phyloP scores from a whole-genome alignment of 2,329 filamentous ascomycete species.

The Juglanconis oblonga region DNA sequence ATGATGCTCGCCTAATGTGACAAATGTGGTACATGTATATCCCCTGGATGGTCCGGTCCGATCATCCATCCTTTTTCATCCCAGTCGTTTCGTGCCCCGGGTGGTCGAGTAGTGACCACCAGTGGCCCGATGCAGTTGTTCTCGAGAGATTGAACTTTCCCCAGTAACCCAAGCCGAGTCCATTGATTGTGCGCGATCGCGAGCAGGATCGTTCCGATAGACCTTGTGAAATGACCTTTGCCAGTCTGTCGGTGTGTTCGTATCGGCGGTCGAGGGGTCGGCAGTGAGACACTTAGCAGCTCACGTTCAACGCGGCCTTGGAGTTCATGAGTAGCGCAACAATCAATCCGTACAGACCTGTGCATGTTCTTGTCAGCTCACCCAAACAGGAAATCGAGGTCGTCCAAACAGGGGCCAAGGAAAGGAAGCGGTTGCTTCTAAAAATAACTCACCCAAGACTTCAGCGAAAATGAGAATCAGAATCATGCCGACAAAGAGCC shows the following conservation, averaged over 20 bases:
- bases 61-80: constrained; percentile 19
- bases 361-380: constrained; percentile 14
- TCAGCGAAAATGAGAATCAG: constrained; percentile 99
- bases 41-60: constrained; percentile 19
- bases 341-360: constrained; percentile 98
- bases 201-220: constrained; percentile 21
- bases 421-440: background rate
- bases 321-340: constrained; percentile 99
- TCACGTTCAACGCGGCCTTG: constrained; percentile 66
- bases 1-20: constrained; percentile 40
- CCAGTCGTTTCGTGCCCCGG: constrained; percentile 5
- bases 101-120: background rate
- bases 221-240: constrained; percentile 1
- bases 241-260: constrained; percentile 15
- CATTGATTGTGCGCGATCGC: constrained; percentile 25
- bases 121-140: constrained; percentile 11
- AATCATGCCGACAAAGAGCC: constrained; percentile 96
- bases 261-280: constrained; percentile 7
- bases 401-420: background rate
- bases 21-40: constrained; percentile 49
- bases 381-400: background rate
- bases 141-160: constrained; percentile 1
- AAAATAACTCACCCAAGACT: constrained; percentile 73
- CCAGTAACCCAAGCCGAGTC: constrained; percentile 3
- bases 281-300: constrained; percentile 48